A percentile compares a stretch with the other conserved stretches of the same genome.
Evolutionary conservation across 2,329 filamentous ascomycete genomes (phyloP).

Genomic region (Emergomyces africanus): DNA sequence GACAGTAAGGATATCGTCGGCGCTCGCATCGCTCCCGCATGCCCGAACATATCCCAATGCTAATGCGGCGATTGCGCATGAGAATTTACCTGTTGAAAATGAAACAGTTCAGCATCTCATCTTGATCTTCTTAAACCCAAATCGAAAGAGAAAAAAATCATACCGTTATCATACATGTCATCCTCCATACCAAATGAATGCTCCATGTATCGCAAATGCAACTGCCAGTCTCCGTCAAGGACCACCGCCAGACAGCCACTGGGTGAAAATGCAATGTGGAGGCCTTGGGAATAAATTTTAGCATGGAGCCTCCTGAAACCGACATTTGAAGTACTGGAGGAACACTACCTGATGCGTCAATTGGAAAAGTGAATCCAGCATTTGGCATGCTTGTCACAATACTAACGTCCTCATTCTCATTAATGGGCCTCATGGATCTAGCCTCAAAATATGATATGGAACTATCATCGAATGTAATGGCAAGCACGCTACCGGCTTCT

Average conservation of each 20-base stretch:
- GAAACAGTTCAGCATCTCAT: neutral
- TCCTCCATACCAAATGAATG: constrained; percentile 27
- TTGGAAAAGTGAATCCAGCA: constrained; percentile 60
- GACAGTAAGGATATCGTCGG: constrained; percentile 57
- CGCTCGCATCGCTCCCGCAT: constrained; percentile 38
- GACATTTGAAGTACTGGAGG: neutral
- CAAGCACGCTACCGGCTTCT: constrained; percentile 58
- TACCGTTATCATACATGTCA: constrained; percentile 27
- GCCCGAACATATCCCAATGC: constrained; percentile 40
- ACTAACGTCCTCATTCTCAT: constrained; percentile 49
- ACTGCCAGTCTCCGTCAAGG: constrained; percentile 27
- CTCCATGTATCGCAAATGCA: constrained; percentile 27
- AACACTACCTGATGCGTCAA: constrained; percentile 47
- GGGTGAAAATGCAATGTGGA: constrained; percentile 32
- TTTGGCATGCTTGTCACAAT: constrained; percentile 60
- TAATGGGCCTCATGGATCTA: constrained; percentile 55
- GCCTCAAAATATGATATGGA: constrained; percentile 70
- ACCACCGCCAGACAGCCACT: constrained; percentile 29
- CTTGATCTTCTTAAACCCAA: neutral
- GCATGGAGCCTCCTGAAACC: neutral
- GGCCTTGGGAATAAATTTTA: constrained; percentile 13
- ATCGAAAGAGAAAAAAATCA: constrained; percentile 5
- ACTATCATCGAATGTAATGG: constrained; percentile 66
- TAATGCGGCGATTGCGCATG: constrained; percentile 49
- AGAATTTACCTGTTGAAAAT: constrained; percentile 23